Evolutionary conservation across 2,329 filamentous ascomycete species (phyloP).

Genomic region (Colletotrichum simmondsii): DNA sequence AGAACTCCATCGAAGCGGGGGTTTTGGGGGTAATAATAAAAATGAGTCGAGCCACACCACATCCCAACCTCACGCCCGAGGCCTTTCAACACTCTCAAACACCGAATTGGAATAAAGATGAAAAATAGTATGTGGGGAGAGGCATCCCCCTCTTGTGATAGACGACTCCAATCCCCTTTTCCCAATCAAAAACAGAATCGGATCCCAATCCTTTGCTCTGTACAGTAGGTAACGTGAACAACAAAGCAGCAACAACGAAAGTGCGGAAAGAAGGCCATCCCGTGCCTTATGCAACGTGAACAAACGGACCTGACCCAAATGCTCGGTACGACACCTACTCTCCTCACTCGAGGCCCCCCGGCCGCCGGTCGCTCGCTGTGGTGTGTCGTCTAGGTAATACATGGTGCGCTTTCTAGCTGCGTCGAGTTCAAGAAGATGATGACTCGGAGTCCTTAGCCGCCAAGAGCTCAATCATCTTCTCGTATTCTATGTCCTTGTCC

Average conservation of each 20-base stretch:
- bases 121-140: background rate
- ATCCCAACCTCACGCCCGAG: background rate
- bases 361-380: background rate
- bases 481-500: slow-evolving; percentile 34
- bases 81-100: slow-evolving; percentile 16
- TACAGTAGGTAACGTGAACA: background rate
- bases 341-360: background rate
- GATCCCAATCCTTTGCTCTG: background rate
- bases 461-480: slow-evolving; percentile 34
- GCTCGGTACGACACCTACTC: background rate
- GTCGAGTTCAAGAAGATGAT: background rate
- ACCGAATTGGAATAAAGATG: slow-evolving; percentile 5
- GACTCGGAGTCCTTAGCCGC: slow-evolving; percentile 30
- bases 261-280: background rate
- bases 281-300: background rate
- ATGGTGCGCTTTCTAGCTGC: slow-evolving; percentile 5
- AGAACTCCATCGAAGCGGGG: background rate
- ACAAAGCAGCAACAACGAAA: background rate
- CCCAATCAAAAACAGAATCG: background rate
- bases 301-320: background rate
- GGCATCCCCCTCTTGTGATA: background rate
- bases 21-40: background rate
- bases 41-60: slow-evolving; percentile 1
- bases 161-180: slow-evolving; percentile 21
- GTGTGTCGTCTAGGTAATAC: slow-evolving; percentile 11